A percentile compares a stretch with the other conserved stretches of the same genome.
These are phyloP conservation scores for Fusarium sp. DNA, from an alignment of 2,329 filamentous ascomycete species.

Conservation along the genomic window DNA sequence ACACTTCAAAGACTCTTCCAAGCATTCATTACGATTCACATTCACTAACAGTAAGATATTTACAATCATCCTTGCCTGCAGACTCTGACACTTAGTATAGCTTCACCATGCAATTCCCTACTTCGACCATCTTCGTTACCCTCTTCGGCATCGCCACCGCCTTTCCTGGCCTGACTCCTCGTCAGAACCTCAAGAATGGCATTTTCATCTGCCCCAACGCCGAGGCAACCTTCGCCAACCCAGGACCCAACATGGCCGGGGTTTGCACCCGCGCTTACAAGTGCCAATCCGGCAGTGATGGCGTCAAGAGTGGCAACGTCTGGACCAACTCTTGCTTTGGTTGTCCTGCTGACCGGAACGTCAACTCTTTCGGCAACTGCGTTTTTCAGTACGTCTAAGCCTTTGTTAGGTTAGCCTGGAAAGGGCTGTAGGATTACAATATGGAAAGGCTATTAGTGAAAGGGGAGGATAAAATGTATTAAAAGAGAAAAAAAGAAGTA, in stretches of 20 bases:
- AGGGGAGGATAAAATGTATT: background rate
- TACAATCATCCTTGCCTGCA: accelerated
- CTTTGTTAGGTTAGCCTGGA: accelerated
- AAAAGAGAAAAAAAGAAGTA: background rate
- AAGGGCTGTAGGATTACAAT: accelerated
- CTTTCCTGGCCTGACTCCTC: background rate
- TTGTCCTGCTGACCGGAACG: background rate
- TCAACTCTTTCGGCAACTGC: background rate
- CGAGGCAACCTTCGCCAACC: background rate
- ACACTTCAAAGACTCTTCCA: background rate
- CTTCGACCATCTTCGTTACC: background rate
- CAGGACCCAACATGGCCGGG: accelerated
- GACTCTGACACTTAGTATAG: background rate
- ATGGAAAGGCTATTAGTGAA: accelerated
- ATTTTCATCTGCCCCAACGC: background rate
- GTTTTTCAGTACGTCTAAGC: background rate
- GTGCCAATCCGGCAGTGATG: background rate
- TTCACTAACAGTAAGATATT: background rate
- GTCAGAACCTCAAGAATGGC: background rate
- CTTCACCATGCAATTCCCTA: background rate
- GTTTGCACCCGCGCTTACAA: background rate
- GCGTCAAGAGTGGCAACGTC: background rate
- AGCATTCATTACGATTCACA: background rate
- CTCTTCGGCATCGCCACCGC: background rate
- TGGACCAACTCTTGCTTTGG: background rate